Evolutionary conservation across 805 yeast genomes (phyloP).

Genomic region (Cyberlindnera maritima): DNA sequence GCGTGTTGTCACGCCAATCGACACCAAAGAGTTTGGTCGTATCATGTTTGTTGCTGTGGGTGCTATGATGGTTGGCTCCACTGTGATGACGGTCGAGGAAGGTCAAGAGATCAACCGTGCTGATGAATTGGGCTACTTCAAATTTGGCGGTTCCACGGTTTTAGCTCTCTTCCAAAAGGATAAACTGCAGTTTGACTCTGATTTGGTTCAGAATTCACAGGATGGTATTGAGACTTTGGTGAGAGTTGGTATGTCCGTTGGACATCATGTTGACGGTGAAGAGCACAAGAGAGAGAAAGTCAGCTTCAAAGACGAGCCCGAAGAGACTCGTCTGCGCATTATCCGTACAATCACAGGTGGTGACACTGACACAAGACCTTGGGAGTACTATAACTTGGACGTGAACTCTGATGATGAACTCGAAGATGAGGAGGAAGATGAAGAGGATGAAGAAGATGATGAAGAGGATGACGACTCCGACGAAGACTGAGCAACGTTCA

Average conservation of each 20-base stretch:
- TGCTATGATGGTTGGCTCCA: conserved; percentile 99
- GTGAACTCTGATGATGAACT: conserved; percentile 11
- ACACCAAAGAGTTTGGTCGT: conserved; percentile 72
- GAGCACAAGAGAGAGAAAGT: conserved; percentile 50
- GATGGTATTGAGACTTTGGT: conserved; percentile 78
- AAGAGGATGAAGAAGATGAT: conserved; percentile 2
- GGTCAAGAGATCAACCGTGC: conserved; percentile 62
- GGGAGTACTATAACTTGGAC: conserved; percentile 27
- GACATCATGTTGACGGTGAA: conserved; percentile 54
- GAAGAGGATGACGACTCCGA: conserved; percentile 1
- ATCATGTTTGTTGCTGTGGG: conserved; percentile 83
- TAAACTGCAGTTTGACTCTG: conserved; percentile 64
- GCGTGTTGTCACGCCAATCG: conserved; percentile 72
- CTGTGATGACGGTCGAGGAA: conserved; percentile 61
- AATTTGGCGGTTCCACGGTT: conserved; percentile 93
- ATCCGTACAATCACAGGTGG: conserved; percentile 61
- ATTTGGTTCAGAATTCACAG: conserved; percentile 63
- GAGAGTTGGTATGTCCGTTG: conserved; percentile 89
- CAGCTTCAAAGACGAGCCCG: conserved; percentile 44
- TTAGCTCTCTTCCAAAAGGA: conserved; percentile 58
- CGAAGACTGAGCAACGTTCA: too few relatives aligned
- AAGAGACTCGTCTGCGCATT: conserved; percentile 45
- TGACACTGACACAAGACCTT: conserved; percentile 25
- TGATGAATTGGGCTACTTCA: conserved; percentile 90
- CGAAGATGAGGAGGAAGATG: conserved; percentile 9